These are phyloP conservation scores for Fibroporia radiculosa DNA, from an alignment of 768 basidiomycete genomes.

Conservation along the genomic window DNA sequence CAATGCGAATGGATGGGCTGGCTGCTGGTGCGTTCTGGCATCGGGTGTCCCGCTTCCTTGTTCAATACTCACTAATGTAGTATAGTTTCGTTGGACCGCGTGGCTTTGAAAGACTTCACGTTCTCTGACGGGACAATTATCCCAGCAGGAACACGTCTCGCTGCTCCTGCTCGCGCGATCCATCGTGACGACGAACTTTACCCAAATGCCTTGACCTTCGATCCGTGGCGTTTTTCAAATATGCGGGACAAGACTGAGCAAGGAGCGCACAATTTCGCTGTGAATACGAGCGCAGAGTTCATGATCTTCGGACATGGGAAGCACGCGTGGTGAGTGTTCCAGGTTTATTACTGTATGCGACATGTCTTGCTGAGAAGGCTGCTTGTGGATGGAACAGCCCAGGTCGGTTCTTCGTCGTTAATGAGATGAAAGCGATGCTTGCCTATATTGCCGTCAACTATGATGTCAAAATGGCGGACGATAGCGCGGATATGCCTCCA, in stretches of 20 bases:
- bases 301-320: conserved; percentile 9
- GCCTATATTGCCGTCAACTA: conserved; percentile 24
- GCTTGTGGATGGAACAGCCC: conserved; percentile 15
- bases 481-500: no score
- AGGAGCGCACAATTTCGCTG: conserved; percentile 5
- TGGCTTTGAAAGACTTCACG: conserved; percentile 29
- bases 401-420: conserved; percentile 26
- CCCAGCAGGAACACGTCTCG: conserved; percentile 29
- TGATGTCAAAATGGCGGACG: conserved; percentile 23
- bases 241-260: conserved; percentile 21
- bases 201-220: conserved; percentile 28
- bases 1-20: conserved; percentile 18
- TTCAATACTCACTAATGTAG: no score
- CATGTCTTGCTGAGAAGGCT: background rate
- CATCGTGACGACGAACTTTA: conserved; percentile 27
- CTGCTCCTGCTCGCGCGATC: conserved; percentile 20
- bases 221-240: conserved; percentile 32
- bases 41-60: background rate
- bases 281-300: conserved; percentile 3
- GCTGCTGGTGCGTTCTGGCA: no score
- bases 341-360: background rate
- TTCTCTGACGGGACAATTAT: conserved; percentile 37
- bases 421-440: conserved; percentile 25
- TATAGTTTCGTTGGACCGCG: conserved; percentile 24
- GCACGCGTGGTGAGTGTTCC: conserved; percentile 10